These are phyloP conservation scores for Trichoderma koningiopsis DNA, from an alignment of 2,329 filamentous ascomycete species.

Conservation along the genomic window DNA sequence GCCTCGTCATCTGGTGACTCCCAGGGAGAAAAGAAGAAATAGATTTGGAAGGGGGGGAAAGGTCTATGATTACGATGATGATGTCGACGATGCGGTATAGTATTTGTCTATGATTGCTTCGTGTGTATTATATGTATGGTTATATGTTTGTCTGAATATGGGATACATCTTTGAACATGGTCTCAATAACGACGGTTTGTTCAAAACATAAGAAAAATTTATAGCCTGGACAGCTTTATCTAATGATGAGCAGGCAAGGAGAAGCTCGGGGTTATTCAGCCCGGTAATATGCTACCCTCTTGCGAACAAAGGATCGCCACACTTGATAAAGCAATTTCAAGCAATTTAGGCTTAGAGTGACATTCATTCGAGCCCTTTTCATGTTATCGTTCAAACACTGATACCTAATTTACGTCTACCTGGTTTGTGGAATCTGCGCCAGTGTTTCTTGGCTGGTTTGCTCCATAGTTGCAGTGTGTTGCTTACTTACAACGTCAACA, in stretches of 20 bases:
- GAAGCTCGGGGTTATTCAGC: neutral
- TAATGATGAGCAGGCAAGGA: neutral
- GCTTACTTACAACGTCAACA: neutral
- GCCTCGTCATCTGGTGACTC: neutral
- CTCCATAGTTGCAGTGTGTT: neutral
- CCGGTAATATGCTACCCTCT: neutral
- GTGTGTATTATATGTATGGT: neutral
- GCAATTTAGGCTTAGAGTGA: neutral
- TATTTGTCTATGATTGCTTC: neutral
- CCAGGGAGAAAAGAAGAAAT: slow-evolving; percentile 30
- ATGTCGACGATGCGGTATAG: neutral
- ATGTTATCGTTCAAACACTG: neutral
- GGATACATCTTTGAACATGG: neutral
- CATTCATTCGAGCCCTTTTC: neutral
- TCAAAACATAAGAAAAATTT: neutral
- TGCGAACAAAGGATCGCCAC: neutral
- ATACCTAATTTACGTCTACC: neutral
- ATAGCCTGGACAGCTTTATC: neutral
- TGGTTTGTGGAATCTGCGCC: neutral
- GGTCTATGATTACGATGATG: neutral
- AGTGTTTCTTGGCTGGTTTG: neutral
- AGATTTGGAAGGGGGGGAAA: neutral
- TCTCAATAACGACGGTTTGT: neutral
- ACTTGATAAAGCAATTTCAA: neutral
- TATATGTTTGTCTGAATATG: neutral